These are phyloP conservation scores for Neoarthrinium moseri DNA, from an alignment of 2,329 filamentous ascomycete genomes.

Conservation along the genomic window DNA sequence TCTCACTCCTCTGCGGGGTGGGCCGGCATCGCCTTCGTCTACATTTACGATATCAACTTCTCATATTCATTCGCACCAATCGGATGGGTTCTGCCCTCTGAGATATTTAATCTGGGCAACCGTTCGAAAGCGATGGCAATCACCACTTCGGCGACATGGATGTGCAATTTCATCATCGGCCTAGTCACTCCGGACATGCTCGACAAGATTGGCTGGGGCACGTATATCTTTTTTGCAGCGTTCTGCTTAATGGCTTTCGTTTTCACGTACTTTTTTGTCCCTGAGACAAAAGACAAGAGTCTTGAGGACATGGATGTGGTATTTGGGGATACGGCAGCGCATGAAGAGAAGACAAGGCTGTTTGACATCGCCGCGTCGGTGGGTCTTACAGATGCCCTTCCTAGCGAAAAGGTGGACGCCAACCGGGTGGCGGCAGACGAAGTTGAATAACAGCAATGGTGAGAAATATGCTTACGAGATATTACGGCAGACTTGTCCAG, in stretches of 20 bases:
- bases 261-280: conserved; percentile 55
- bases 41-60: conserved; percentile 49
- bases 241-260: conserved; percentile 47
- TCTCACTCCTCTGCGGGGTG: conserved; percentile 51
- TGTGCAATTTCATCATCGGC: conserved; percentile 42
- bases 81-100: conserved; percentile 55
- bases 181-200: conserved; percentile 55
- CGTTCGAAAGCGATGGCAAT: conserved; percentile 61
- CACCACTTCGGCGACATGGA: conserved; percentile 55
- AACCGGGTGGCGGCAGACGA: neutral
- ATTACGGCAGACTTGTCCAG: too few species aligned
- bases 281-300: conserved; percentile 55
- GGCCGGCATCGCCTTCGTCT: conserved; percentile 58
- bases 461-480: too few species aligned
- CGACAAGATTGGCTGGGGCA: conserved; percentile 47
- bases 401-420: neutral
- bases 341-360: conserved; percentile 28
- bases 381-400: neutral
- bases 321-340: conserved; percentile 37
- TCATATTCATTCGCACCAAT: conserved; percentile 38
- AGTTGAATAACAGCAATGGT: too few species aligned
- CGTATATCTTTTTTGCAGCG: conserved; percentile 60
- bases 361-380: neutral
- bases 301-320: conserved; percentile 56
- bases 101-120: conserved; percentile 58